Conservation (phyloP, 768 basidiomycete genomes). For the Boletus vinaceobasis region DNA sequence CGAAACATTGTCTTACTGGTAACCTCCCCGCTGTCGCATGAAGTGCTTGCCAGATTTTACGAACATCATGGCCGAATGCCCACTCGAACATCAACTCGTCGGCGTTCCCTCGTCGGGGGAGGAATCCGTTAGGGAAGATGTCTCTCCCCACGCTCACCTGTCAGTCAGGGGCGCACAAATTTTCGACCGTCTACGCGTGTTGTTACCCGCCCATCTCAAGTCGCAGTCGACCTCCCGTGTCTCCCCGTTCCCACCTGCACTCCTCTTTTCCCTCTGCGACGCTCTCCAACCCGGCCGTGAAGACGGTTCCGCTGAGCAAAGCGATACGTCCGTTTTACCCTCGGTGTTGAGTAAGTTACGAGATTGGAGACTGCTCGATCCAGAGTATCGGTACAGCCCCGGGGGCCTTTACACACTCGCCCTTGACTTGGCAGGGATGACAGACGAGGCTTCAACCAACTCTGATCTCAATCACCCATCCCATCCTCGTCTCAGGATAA, state of each 20-base stretch:
- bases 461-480: background rate
- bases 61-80: conserved; percentile 20
- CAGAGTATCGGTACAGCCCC: conserved; percentile 9
- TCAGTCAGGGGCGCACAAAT: conserved; percentile 6
- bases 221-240: background rate
- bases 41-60: conserved; percentile 17
- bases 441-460: background rate
- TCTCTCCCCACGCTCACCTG: conserved; percentile 2
- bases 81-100: background rate
- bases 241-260: conserved; percentile 8
- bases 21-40: background rate
- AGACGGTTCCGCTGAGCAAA: background rate
- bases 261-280: conserved; percentile 26
- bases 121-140: background rate
- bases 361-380: conserved; percentile 24
- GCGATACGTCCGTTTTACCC: conserved; percentile 13
- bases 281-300: conserved; percentile 2
- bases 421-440: conserved; percentile 16
- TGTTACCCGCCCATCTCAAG: conserved; percentile 14
- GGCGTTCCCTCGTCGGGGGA: background rate
- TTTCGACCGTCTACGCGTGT: conserved; percentile 13
- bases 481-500: conserved; percentile 12
- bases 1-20: conserved; percentile 2
- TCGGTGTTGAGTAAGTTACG: conserved; percentile 22
- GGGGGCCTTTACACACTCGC: conserved; percentile 17